Base-by-base conservation (phyloP, 208 protist genomes). In the Leishmania amazonensis region DNA sequence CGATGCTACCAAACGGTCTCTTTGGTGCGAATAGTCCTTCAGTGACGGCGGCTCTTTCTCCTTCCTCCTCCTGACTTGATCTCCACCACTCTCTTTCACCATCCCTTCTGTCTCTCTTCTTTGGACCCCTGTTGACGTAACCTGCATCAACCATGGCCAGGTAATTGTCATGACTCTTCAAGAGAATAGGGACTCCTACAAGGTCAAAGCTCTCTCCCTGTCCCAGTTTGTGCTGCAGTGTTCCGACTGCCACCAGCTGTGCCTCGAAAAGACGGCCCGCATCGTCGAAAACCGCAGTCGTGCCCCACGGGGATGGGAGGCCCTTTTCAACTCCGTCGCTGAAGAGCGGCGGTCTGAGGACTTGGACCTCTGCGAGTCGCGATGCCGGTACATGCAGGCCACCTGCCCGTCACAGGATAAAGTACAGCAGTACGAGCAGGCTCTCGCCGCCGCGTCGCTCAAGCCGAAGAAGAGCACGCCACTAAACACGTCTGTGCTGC, bases 261-360 rank as follows among this genome's bases (percentile, higher is more conserved):
- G 92, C 81, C 84, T 85, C 38, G 85, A 91, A 42, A 86, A 81
- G 62, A 96, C 92, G 19, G 80, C 81, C 35, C 87, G 90, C 35
- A 79, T 94, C 3, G 73, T 96, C 4, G 88, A 90, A 15, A 96
- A 96, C 71, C 62, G 77, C 19, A 93, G 90, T 81, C 90, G 90
- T 13, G 92, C 92, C 0, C 92, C 92, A 40, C 84, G 82, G 45
- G 92, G 92, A 9, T 96, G 88, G 88, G 90, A 96, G 35, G 72
- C 49, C 1, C 53, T 92, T 53, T 95, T 88, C 47, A 58, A 85
- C 75, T 76, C 86, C n/a, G 89, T 91, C 0, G 92, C 92, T 2
- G 80, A 91, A 64, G 78, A 90, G 64, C 80, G 92, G 13, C 85
- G 90, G 3, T 67, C 84, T 15, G 89, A 94, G 57, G 92, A 96